Base-by-base conservation (phyloP, 306 rosid species). In the Cucurbita ficifolia region DNA sequence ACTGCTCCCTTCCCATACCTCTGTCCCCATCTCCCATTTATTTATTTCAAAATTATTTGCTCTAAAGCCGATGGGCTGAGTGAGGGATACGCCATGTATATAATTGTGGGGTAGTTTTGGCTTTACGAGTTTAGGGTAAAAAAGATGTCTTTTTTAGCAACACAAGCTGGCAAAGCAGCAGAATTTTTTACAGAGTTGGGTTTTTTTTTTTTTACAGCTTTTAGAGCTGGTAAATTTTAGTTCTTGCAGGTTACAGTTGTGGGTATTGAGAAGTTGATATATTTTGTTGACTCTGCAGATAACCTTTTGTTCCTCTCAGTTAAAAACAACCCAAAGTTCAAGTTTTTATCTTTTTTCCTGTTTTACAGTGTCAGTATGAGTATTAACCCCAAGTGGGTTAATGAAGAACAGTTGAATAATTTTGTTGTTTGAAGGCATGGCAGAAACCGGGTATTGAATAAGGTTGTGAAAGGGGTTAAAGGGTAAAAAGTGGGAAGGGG, bases 231-330 rank as follows among this genome's bases (percentile, higher is more conserved):
- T 68, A 68, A 63, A 42, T 10, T 19, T 19, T 42, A 19, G n/a
- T 42, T 65, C 1, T 6, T 65, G 70, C 70, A 63, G 70, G 50
- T 39, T 63, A 36, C 5, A 64, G n/a, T 40, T 13, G 17, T 2
- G 35, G 50, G 51, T 6, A 19, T 64, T 24, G n/a, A 24, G 17
- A 64, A 10, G 72, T 16, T 43, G n/a, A 43, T 65, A 43, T 57
- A 49, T 49, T 64, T 64, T 64, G 50, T 64, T 64, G 16, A 35
- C 71, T 64, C 71, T 64, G 71, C 71, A 64, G 36, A 42, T 42
- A 64, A 42, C 71, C 53, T 65, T 65, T 65, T 65, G 72, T 19
- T 65, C 38, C 10, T 21, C 52, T 43, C 10, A 65, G 38, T 42
- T 10, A 64, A 65, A 43, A 42, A 42, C 39, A 57, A 24, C 12